A percentile compares a stretch with the other conserved stretches of the same genome.
These are phyloP conservation scores for Haplosporangium sp. DNA, from an alignment of 371 early-diverging fungal species.

Conservation along the genomic window DNA sequence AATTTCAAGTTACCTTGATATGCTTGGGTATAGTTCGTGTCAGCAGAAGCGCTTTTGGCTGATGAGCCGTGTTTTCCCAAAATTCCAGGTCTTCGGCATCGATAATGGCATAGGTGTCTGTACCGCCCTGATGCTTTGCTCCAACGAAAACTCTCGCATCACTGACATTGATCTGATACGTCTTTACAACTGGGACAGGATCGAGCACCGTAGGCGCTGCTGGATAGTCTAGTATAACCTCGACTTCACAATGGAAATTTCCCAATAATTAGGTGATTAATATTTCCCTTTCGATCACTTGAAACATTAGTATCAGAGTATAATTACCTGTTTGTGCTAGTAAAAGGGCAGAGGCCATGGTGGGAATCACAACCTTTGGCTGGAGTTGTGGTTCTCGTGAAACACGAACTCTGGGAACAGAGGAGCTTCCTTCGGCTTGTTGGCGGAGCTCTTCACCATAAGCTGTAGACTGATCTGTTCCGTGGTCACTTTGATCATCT, in stretches of 20 bases:
- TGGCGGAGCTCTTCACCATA: constrained; percentile 52
- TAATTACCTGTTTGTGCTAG: constrained; percentile 39
- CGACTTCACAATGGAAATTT: constrained; percentile 25
- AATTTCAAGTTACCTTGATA: constrained; percentile 58
- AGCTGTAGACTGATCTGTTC: constrained; percentile 49
- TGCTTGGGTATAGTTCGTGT: constrained; percentile 62
- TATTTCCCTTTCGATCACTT: background rate
- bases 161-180: constrained; percentile 63
- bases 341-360: constrained; percentile 31
- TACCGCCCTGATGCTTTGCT: constrained; percentile 65
- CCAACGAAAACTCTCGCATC: constrained; percentile 71
- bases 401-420: constrained; percentile 3
- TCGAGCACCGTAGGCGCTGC: constrained; percentile 28
- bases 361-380: constrained; percentile 26
- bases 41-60: constrained; percentile 53
- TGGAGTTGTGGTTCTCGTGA: constrained; percentile 12
- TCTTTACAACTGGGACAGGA: constrained; percentile 30
- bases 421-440: constrained; percentile 29
- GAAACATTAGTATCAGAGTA: background rate
- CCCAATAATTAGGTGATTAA: background rate
- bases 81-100: constrained; percentile 68
- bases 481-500: constrained; percentile 50
- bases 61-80: constrained; percentile 57
- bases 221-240: constrained; percentile 53
- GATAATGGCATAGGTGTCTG: constrained; percentile 66